Evolutionary conservation across 371 early-diverging fungal species (phyloP).

Genomic region (Rhizopus arrhizus): DNA sequence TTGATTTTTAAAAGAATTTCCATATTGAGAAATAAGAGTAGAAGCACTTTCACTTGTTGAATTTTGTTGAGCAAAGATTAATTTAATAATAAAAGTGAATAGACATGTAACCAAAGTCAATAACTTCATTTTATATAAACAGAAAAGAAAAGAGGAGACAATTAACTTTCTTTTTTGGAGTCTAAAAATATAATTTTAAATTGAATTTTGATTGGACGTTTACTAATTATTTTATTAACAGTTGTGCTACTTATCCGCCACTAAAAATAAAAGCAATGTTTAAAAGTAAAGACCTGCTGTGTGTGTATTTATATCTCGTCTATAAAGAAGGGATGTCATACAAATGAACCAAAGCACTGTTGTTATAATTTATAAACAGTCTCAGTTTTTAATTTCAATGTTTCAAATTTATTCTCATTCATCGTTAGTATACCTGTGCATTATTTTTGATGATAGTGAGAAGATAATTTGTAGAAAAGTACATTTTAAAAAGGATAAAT

Average conservation of each 20-base stretch:
- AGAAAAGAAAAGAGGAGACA: slow-evolving; percentile 8
- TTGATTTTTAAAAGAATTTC: slow-evolving; percentile 32
- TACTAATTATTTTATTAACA: slow-evolving; percentile 10
- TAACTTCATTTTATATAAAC: slow-evolving; percentile 16
- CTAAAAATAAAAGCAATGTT: background rate
- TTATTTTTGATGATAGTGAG: no score
- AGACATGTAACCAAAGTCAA: slow-evolving; percentile 6
- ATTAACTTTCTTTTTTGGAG: slow-evolving; percentile 3
- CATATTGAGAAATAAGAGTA: slow-evolving; percentile 34
- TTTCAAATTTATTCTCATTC: no score
- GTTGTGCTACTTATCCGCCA: background rate
- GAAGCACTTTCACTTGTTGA: slow-evolving; percentile 15
- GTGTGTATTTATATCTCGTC: no score
- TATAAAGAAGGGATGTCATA: no score
- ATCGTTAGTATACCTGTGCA: no score
- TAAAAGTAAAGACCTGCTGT: background rate
- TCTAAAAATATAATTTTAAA: slow-evolving; percentile 13
- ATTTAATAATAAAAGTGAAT: slow-evolving; percentile 5
- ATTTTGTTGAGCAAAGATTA: slow-evolving; percentile 20
- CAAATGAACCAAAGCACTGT: no score
- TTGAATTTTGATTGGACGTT: slow-evolving; percentile 4
- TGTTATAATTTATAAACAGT: no score
- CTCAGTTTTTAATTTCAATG: no score
- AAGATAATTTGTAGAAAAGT: no score
- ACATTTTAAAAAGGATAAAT: no score